Base-by-base conservation (phyloP, 352 stramenopile species). In the Pythium rishiriense region DNA sequence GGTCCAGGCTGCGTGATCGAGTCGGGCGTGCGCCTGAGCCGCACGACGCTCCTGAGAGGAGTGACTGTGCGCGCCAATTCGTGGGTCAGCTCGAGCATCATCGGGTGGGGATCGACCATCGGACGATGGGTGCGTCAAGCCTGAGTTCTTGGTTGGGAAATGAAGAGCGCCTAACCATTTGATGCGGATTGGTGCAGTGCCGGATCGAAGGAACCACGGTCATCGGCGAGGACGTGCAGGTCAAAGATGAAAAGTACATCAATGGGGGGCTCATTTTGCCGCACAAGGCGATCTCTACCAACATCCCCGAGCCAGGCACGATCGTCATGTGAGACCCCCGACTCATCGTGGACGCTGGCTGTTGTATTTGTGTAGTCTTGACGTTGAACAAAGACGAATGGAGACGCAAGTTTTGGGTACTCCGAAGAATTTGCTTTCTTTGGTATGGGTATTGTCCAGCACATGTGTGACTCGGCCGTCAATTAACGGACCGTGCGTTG, bases 181-280 rank as follows among this genome's bases (percentile, higher is more conserved):
- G 37, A n/a, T 7, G 5, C 4, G 37, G 19, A 19, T 90, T 29
- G 6, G 3, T 62, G 55, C 15, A 65, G 86, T 95, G 86, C 64
- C 86, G 88, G 37, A 78, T 96, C 29, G 88, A 95, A 66, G 86
- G 86, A 35, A 90, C 76, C 43, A 94, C 85, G 15, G 86, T 96
- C 22, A 79, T 96, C 15, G 88, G 88, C 21, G 88, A 96, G 57
- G 88, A 96, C 39, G 88, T 96, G 51, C 82, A 93, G 64, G 82
- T 95, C 33, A 93, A 93, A 64, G 86, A 95, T 60, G 88, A 94
- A 56, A 89, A 91, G 70, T 94, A 87, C 70, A 92, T 96, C 72
- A 95, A 96, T 60, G 88, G 88, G 37, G 85, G 81, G 22, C 81
- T 96, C 67, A 91, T 96, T 64, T 63, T 96, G 55, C 88, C 88